Evolutionary conservation across 345 rosid genomes (phyloP).

Genomic region (Gynandropsis gynandra): DNA sequence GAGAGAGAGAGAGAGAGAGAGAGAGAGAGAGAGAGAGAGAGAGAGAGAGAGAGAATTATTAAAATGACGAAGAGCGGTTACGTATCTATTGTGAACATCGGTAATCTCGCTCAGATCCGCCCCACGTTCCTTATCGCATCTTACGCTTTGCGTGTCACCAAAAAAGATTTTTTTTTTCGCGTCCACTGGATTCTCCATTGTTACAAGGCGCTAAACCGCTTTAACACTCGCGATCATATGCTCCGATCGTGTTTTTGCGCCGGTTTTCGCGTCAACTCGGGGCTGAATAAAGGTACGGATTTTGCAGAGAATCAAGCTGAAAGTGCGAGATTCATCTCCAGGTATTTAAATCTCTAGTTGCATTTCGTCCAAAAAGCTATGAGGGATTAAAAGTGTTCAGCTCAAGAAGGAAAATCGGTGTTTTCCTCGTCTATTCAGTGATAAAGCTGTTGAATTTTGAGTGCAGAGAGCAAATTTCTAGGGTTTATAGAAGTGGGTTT

Average conservation of each 20-base stretch:
- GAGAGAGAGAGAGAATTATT: constrained; percentile 7
- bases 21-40: neutral
- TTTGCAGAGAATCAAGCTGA: neutral
- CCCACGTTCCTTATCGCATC: constrained; percentile 20
- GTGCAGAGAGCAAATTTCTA: neutral
- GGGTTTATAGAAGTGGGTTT: neutral
- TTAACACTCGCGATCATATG: constrained; percentile 13
- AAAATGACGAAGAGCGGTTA: constrained; percentile 29
- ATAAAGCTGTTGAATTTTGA: neutral
- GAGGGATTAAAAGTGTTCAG: neutral
- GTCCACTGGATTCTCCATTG: constrained; percentile 16
- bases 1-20: neutral
- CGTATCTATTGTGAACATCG: constrained; percentile 19
- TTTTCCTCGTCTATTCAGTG: neutral
- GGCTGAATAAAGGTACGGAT: constrained; percentile 14
- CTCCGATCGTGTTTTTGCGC: constrained; percentile 12
- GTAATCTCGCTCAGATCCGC: constrained; percentile 25
- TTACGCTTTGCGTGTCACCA: constrained; percentile 48
- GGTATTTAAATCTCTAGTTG: constrained; percentile 12
- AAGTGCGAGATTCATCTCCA: neutral
- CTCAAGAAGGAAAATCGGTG: neutral
- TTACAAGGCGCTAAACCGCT: constrained; percentile 17
- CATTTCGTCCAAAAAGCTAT: neutral
- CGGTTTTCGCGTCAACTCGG: constrained; percentile 6
- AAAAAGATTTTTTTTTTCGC: constrained; percentile 27